A percentile compares a stretch with the other conserved stretches of the same genome.
These are phyloP conservation scores for Xylaria sp. DNA, from an alignment of 495 filamentous ascomycete genomes.

Conservation along the genomic window DNA sequence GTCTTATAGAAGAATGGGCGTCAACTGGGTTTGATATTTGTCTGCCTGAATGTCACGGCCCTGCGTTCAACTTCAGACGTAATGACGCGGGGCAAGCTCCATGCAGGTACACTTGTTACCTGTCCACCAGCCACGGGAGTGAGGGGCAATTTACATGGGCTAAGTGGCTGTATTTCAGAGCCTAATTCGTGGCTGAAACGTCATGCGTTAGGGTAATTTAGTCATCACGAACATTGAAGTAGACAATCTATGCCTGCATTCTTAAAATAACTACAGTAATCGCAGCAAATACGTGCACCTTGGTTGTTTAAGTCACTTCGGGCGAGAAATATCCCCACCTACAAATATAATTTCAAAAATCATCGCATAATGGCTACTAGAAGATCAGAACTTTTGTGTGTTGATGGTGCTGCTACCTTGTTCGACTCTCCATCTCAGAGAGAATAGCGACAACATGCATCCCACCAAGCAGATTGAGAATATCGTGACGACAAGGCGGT, in stretches of 20 bases:
- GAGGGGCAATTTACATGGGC: slow-evolving; percentile 30
- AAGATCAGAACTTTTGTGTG: background rate
- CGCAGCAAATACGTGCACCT: background rate
- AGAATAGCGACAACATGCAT: background rate
- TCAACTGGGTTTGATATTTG: background rate
- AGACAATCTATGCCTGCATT: background rate
- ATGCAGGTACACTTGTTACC: slow-evolving; percentile 32
- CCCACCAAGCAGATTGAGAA: slow-evolving; percentile 11
- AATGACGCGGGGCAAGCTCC: slow-evolving; percentile 29
- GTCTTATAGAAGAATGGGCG: background rate
- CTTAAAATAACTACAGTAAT: background rate
- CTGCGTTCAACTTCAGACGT: slow-evolving; percentile 9
- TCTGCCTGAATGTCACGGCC: slow-evolving; percentile 12
- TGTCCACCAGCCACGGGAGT: background rate
- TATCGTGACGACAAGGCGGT: slow-evolving; percentile 14
- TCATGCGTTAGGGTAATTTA: slow-evolving; percentile 26
- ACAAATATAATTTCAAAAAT: background rate
- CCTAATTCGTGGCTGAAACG: slow-evolving; percentile 33
- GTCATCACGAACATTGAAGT: background rate
- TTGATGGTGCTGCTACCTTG: slow-evolving; percentile 13
- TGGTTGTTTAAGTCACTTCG: background rate
- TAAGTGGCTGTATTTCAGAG: background rate
- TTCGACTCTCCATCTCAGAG: slow-evolving; percentile 2
- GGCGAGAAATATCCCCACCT: background rate
- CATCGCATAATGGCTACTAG: background rate